A percentile compares a stretch with the other conserved stretches of the same genome.
These are phyloP conservation scores for Diaporthe batatas DNA, from an alignment of 2,329 filamentous ascomycete genomes.

Conservation along the genomic window DNA sequence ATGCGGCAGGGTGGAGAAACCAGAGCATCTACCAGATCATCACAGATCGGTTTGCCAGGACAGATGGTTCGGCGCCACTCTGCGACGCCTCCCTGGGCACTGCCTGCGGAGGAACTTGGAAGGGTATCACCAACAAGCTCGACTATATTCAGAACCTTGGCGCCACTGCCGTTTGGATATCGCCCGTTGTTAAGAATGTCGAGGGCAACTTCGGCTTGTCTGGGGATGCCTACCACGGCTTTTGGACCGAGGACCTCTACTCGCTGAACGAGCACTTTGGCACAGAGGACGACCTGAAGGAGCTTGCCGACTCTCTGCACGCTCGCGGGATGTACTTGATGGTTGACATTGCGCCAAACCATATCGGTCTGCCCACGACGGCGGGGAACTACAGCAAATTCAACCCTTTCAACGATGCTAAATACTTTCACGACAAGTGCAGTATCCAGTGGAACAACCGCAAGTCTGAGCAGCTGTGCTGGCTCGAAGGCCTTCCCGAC, in stretches of 20 bases:
- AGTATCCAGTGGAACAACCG: conserved; percentile 34
- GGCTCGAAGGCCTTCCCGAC: conserved; percentile 57
- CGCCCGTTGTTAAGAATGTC: conserved; percentile 58
- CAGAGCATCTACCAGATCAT: conserved; percentile 59
- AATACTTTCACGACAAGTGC: conserved; percentile 44
- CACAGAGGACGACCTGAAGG: conserved; percentile 62
- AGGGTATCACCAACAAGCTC: conserved; percentile 60
- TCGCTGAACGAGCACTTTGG: conserved; percentile 64
- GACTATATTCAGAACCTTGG: conserved; percentile 63
- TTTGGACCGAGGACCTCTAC: conserved; percentile 65
- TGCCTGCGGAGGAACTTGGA: conserved; percentile 65
- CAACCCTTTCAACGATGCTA: conserved; percentile 48
- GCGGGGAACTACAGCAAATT: conserved; percentile 45
- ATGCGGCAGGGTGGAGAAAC: conserved; percentile 49
- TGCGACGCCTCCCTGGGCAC: conserved; percentile 48
- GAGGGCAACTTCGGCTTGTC: conserved; percentile 46
- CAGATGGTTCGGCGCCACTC: conserved; percentile 51
- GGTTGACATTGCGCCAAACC: conserved; percentile 71
- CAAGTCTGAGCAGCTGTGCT: conserved; percentile 36
- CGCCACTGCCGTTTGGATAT: conserved; percentile 60
- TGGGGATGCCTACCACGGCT: conserved; percentile 60
- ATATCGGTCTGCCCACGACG: conserved; percentile 54
- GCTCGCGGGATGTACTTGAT: conserved; percentile 71
- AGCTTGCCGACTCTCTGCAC: conserved; percentile 64
- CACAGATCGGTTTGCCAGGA: conserved; percentile 57